Conservation (phyloP, 129 eudicot genomes). For the Flaveria robusta region DNA sequence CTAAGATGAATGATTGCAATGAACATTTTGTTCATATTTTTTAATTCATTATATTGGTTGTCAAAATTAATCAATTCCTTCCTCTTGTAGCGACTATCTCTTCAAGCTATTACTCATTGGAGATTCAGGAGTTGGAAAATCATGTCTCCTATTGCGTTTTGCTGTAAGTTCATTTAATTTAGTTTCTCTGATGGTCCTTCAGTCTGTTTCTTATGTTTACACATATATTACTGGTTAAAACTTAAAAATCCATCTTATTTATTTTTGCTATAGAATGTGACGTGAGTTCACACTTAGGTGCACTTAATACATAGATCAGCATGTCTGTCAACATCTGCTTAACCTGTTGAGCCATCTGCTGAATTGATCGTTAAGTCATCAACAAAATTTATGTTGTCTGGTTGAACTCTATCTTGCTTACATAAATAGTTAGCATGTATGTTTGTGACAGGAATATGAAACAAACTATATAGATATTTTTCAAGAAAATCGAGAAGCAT, state of each 20-base stretch:
- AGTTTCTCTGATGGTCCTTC: neutral
- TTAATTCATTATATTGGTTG: neutral
- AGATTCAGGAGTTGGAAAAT: constrained; percentile 98
- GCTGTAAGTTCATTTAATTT: constrained; percentile 52
- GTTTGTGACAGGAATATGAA: constrained; percentile 5
- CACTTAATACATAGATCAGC: constrained; percentile 9
- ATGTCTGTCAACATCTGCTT: neutral
- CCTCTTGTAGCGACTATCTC: constrained; percentile 77
- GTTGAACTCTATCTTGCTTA: constrained; percentile 2
- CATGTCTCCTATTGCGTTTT: constrained; percentile 94
- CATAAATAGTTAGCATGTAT: neutral
- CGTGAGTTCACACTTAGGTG: neutral
- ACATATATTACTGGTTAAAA: neutral
- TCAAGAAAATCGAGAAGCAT: too few relatives aligned
- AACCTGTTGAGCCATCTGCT: neutral
- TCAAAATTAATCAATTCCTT: neutral
- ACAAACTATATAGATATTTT: constrained; percentile 1
- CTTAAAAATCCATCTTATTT: neutral
- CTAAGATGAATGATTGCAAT: constrained; percentile 2
- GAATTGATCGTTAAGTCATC: neutral
- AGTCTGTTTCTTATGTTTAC: neutral
- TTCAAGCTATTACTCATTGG: constrained; percentile 96
- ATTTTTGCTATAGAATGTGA: neutral
- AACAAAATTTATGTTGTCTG: neutral
- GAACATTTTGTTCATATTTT: neutral